A percentile compares a stretch with the other conserved stretches of the same genome.
phyloP scores from a whole-genome alignment of 2,329 filamentous ascomycete species.

The Phoma sp. region DNA sequence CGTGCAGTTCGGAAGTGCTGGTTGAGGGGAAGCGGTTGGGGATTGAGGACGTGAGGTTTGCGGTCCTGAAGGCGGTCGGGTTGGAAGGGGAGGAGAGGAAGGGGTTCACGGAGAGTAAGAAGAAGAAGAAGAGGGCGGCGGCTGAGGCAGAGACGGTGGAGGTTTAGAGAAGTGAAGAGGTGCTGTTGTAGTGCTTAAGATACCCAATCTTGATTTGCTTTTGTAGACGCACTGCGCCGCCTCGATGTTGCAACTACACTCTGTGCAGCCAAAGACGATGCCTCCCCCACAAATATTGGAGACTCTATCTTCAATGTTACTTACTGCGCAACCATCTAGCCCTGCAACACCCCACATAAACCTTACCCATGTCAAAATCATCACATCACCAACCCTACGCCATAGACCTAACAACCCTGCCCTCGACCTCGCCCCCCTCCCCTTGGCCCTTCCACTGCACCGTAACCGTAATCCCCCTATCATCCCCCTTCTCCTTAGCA shows the following conservation, averaged over 20 bases:
- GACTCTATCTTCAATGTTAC: too few species aligned
- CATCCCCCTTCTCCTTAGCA: conserved; percentile 62
- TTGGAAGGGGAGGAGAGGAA: conserved; percentile 20
- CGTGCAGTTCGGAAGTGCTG: conserved; percentile 61
- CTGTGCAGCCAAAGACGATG: too few species aligned
- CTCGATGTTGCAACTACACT: too few species aligned
- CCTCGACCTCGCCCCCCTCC: conserved; percentile 34
- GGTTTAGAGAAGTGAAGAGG: neutral
- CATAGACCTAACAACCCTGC: conserved; percentile 44
- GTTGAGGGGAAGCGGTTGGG: conserved; percentile 60
- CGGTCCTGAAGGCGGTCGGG: conserved; percentile 64
- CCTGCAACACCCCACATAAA: too few species aligned
- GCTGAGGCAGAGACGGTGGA: neutral
- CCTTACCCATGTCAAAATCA: neutral
- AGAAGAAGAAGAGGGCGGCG: conserved; percentile 1
- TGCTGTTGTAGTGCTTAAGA: too few species aligned
- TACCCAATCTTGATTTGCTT: too few species aligned
- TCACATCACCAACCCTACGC: conserved; percentile 16
- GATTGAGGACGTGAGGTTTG: conserved; percentile 67
- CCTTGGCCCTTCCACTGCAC: conserved; percentile 47
- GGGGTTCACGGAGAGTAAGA: conserved; percentile 11
- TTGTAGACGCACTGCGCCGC: too few species aligned
- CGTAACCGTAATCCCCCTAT: conserved; percentile 49
- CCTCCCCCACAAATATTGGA: too few species aligned
- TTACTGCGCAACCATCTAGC: neutral